A percentile compares a stretch with the other conserved stretches of the same genome.
These are phyloP conservation scores for Angophora floribunda DNA, from an alignment of 345 rosid genomes.

Conservation along the genomic window DNA sequence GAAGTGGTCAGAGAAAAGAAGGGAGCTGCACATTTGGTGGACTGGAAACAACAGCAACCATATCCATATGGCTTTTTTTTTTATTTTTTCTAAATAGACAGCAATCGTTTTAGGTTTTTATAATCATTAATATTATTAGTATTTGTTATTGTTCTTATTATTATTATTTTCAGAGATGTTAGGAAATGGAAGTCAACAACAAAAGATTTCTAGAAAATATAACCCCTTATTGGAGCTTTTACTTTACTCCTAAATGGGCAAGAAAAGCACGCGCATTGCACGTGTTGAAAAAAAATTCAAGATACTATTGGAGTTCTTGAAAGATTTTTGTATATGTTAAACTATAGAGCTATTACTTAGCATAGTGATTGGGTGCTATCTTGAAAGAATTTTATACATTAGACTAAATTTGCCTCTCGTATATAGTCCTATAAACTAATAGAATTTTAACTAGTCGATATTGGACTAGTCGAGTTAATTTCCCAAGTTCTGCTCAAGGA, in stretches of 20 bases:
- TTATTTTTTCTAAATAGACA: not conserved
- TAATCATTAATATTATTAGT: not conserved
- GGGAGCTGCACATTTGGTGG: not conserved
- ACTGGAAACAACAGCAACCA: not conserved
- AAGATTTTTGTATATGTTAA: fast-evolving
- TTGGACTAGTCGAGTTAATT: not conserved
- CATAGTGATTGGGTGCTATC: not conserved
- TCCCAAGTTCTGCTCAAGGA: not conserved
- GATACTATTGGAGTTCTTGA: not conserved
- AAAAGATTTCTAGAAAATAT: not conserved
- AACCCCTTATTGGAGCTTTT: not conserved
- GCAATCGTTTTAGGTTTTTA: not conserved
- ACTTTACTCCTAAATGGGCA: not conserved
- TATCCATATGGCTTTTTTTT: not conserved
- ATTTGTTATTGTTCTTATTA: not conserved
- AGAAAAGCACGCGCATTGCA: not conserved
- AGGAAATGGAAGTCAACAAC: not conserved
- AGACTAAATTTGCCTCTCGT: not conserved
- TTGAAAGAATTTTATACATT: fast-evolving
- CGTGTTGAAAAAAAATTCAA: not conserved
- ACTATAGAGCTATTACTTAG: not conserved
- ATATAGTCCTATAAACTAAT: not conserved
- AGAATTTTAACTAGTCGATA: not conserved
- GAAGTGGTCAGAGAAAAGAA: not conserved
- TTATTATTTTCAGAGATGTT: not conserved